Percentiles rank a stretch among this genome's conserved stretches.
phyloP scores from a whole-genome alignment of 192 early-diverging fungal species.

The Ambispora gerdemannii region DNA sequence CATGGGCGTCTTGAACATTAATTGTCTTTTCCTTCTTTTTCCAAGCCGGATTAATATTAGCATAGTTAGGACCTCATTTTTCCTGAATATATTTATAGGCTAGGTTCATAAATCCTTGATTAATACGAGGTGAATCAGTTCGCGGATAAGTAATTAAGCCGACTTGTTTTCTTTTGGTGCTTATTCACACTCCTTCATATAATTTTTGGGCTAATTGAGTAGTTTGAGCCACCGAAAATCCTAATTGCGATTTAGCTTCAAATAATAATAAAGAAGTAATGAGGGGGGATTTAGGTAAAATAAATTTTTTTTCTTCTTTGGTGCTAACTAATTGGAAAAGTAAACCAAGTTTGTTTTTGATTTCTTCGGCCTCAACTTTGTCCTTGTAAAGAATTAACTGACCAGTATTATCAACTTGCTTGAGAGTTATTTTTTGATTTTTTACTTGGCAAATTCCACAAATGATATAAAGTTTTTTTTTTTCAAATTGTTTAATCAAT shows the following conservation, averaged over 20 bases:
- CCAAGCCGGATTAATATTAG: slow-evolving; percentile 6
- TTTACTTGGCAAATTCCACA: slow-evolving; percentile 19
- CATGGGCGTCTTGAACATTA: slow-evolving; percentile 3
- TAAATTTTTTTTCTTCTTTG: slow-evolving; percentile 19
- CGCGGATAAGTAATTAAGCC: slow-evolving; percentile 16
- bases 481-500: slow-evolving; percentile 8
- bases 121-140: slow-evolving; percentile 7
- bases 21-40: slow-evolving; percentile 16
- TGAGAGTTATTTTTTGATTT: not conserved
- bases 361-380: slow-evolving; percentile 13
- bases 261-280: slow-evolving; percentile 18
- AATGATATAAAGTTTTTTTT: slow-evolving; percentile 24
- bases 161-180: slow-evolving; percentile 15
- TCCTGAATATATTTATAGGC: slow-evolving; percentile 12
- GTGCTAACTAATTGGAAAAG: not conserved
- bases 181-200: slow-evolving; percentile 12
- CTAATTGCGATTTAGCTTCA: slow-evolving; percentile 14
- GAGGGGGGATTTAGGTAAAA: slow-evolving; percentile 2
- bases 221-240: slow-evolving; percentile 7
- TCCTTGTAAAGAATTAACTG: slow-evolving; percentile 18
- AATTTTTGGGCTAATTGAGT: slow-evolving; percentile 20
- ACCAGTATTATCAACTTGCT: not conserved
- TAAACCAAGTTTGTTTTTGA: slow-evolving; percentile 9
- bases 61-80: slow-evolving; percentile 9
- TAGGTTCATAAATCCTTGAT: not conserved